These are phyloP conservation scores for Ogataea pini DNA, from an alignment of 805 yeast species.

Conservation along the genomic window DNA sequence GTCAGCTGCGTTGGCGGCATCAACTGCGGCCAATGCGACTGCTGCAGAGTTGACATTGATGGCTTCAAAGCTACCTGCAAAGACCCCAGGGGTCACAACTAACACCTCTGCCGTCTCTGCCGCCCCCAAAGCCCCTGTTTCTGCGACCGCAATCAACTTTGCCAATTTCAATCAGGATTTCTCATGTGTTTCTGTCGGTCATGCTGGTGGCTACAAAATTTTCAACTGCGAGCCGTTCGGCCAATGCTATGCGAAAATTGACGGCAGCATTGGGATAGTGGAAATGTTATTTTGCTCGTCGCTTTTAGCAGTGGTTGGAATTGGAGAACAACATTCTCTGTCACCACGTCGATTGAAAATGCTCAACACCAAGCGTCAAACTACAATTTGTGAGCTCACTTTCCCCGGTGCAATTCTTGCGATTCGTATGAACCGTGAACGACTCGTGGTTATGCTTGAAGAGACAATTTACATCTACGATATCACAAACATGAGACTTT, in stretches of 20 bases:
- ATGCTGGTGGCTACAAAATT: constrained; percentile 64
- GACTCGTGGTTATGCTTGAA: constrained; percentile 78
- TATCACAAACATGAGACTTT: constrained; percentile 80
- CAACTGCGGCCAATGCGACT: constrained; percentile 20
- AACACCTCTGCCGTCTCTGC: constrained; percentile 3
- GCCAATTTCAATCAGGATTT: constrained; percentile 88
- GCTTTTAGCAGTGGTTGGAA: constrained; percentile 78
- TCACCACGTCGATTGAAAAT: constrained; percentile 85
- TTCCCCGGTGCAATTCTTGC: constrained; percentile 80
- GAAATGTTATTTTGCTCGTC: constrained; percentile 93
- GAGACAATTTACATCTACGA: constrained; percentile 90
- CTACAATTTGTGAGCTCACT: constrained; percentile 83
- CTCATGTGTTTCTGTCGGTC: constrained; percentile 74
- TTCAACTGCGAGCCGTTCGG: constrained; percentile 87
- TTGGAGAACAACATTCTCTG: constrained; percentile 70
- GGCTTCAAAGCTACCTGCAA: constrained; percentile 2
- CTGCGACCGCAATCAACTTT: constrained; percentile 39
- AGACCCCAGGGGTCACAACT: neutral
- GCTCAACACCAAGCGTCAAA: constrained; percentile 70
- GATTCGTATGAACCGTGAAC: constrained; percentile 77
- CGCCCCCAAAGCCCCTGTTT: constrained; percentile 10
- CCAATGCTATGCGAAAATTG: constrained; percentile 53
- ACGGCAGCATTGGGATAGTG: constrained; percentile 70
- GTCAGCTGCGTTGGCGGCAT: constrained; percentile 22
- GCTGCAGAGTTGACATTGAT: constrained; percentile 6